Evolutionary conservation across 2,329 filamentous ascomycete species (phyloP).

Genomic region (Penicillium verrucosum): DNA sequence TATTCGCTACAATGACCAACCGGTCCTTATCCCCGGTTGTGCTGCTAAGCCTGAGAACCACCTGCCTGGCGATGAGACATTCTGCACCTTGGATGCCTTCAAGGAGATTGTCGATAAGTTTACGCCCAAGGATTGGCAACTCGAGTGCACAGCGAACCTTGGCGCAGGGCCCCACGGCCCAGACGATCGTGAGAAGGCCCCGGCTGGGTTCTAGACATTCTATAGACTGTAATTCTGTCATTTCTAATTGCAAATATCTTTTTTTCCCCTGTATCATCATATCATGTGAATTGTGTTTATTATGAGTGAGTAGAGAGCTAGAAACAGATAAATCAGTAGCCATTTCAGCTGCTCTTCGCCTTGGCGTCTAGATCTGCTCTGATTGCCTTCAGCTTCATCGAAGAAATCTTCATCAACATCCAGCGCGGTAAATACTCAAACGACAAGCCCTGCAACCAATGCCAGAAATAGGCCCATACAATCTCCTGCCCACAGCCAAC

Average conservation of each 20-base stretch:
- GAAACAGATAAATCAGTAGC: background rate
- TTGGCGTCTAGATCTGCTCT: conserved; percentile 11
- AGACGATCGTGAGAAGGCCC: conserved; percentile 35
- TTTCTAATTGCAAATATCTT: background rate
- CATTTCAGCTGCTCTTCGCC: conserved; percentile 1
- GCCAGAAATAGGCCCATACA: conserved; percentile 33
- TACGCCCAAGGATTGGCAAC: conserved; percentile 75
- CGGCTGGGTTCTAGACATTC: conserved; percentile 37
- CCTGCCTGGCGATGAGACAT: conserved; percentile 77
- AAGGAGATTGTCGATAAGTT: conserved; percentile 89
- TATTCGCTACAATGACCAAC: conserved; percentile 82
- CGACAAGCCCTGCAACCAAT: conserved; percentile 28
- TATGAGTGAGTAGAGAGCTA: background rate
- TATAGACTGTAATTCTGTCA: conserved; percentile 4
- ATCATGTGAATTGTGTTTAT: background rate
- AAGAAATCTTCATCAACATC: conserved; percentile 14
- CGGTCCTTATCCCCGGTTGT: conserved; percentile 81
- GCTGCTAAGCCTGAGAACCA: conserved; percentile 69
- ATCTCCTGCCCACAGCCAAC: conserved; percentile 35
- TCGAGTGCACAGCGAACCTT: conserved; percentile 58
- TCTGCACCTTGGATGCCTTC: conserved; percentile 90
- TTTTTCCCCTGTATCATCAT: background rate
- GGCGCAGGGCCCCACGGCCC: conserved; percentile 53
- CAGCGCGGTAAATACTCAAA: conserved; percentile 18
- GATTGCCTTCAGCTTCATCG: conserved; percentile 10